phyloP scores from a whole-genome alignment of 306 rosid genomes.

The Hippophae gyantsensis region DNA sequence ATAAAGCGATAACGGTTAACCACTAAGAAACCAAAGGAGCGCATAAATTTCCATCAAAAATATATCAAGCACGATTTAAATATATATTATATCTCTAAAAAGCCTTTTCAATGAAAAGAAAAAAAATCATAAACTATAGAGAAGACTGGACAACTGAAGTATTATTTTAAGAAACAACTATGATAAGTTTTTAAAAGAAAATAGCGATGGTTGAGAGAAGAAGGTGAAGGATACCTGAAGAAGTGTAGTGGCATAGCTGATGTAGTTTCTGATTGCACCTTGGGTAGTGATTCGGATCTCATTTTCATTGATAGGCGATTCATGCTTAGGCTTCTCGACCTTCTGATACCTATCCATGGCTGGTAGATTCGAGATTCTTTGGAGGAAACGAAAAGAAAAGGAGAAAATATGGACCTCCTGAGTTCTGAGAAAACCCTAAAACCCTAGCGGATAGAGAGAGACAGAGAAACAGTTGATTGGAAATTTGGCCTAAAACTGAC shows the following conservation, averaged over 20 bases:
- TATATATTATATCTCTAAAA: too few species aligned
- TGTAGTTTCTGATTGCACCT: constrained; percentile 93
- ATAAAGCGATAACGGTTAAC: too few species aligned
- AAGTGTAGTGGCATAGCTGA: constrained; percentile 87
- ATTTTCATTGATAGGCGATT: constrained; percentile 70
- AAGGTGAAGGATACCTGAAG: constrained; percentile 46
- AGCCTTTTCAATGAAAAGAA: too few species aligned
- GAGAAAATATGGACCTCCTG: neutral
- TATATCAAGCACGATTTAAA: too few species aligned
- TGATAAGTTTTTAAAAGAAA: neutral
- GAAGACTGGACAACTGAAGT: neutral
- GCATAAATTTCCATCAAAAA: too few species aligned
- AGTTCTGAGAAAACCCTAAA: constrained; percentile 38
- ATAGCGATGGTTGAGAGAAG: neutral
- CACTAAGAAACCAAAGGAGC: too few species aligned
- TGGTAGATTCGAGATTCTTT: constrained; percentile 4
- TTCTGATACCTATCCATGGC: constrained; percentile 89
- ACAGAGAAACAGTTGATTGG: neutral
- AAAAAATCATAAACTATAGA: too few species aligned
- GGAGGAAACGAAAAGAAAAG: neutral
- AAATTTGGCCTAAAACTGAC: neutral
- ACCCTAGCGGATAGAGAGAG: constrained; percentile 35
- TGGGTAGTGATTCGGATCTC: constrained; percentile 94
- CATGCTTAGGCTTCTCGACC: constrained; percentile 77
- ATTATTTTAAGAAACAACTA: neutral